Percentiles rank a stretch among this genome's conserved stretches.
Conservation (phyloP, 2,329 filamentous ascomycete genomes). For the Gremmenia infestans region DNA sequence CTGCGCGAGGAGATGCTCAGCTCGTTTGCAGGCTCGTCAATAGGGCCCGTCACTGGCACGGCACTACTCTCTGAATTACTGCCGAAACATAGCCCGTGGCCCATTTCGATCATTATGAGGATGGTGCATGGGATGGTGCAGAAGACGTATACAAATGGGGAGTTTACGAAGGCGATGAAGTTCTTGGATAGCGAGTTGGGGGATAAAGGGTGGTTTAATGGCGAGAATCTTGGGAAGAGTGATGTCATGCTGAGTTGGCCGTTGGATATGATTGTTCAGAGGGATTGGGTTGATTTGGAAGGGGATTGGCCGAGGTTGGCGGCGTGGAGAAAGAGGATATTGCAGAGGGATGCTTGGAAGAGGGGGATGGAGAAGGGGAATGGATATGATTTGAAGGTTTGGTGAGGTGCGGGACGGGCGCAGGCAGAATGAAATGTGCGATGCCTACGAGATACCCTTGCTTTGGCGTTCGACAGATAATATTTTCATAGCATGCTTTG, state of each 20-base stretch:
- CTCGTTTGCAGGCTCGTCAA: slow-evolving; percentile 25
- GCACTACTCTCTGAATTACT: slow-evolving; percentile 26
- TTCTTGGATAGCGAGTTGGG: slow-evolving; percentile 24
- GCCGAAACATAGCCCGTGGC: slow-evolving; percentile 23
- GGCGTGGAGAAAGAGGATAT: slow-evolving; percentile 30
- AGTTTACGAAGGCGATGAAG: slow-evolving; percentile 21
- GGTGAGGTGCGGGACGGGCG: not conserved
- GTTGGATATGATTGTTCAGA: slow-evolving; percentile 30
- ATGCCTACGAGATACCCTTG: too few relatives aligned
- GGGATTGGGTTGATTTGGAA: slow-evolving; percentile 28
- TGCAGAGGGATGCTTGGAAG: slow-evolving; percentile 30
- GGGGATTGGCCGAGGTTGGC: slow-evolving; percentile 31
- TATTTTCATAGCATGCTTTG: too few relatives aligned
- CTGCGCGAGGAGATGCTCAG: slow-evolving; percentile 29
- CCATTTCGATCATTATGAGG: slow-evolving; percentile 18
- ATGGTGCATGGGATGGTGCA: slow-evolving; percentile 15
- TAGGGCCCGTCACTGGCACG: slow-evolving; percentile 21
- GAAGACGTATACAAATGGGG: slow-evolving; percentile 15
- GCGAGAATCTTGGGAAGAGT: slow-evolving; percentile 27
- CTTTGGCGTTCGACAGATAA: too few relatives aligned
- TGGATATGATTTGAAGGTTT: slow-evolving; percentile 26
- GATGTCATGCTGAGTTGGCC: slow-evolving; percentile 34
- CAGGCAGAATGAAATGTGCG: too few relatives aligned
- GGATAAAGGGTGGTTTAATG: slow-evolving; percentile 29
- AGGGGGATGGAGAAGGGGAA: slow-evolving; percentile 30